Conservation (phyloP, 2,329 filamentous ascomycete species). For the Pezicula carpinea region DNA sequence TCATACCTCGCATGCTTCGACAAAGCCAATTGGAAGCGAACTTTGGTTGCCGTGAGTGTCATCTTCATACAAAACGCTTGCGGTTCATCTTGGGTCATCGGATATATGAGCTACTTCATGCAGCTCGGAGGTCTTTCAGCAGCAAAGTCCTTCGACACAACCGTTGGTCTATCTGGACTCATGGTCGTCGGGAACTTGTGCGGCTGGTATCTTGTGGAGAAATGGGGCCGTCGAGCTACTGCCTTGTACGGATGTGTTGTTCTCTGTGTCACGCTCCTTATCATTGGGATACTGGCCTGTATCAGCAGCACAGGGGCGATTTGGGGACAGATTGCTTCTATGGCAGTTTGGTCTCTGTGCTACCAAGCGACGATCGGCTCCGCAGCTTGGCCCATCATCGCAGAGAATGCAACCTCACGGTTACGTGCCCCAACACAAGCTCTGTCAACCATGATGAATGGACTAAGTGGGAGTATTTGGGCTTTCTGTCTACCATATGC, state of each 20-base stretch:
- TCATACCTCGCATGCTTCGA: slow-evolving; percentile 10
- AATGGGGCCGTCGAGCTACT: slow-evolving; percentile 29
- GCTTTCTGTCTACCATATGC: slow-evolving; percentile 4
- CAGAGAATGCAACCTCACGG: slow-evolving; percentile 38
- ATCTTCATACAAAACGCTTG: slow-evolving; percentile 24
- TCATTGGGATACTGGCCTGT: slow-evolving; percentile 7
- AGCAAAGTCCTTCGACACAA: slow-evolving; percentile 15
- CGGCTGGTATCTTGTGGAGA: slow-evolving; percentile 23
- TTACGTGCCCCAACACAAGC: slow-evolving; percentile 23
- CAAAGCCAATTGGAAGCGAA: slow-evolving; percentile 2
- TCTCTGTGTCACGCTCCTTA: slow-evolving; percentile 1
- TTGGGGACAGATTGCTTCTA: slow-evolving; percentile 8
- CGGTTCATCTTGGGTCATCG: slow-evolving; percentile 25
- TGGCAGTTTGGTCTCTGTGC: slow-evolving; percentile 5
- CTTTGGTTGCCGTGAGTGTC: slow-evolving; percentile 20
- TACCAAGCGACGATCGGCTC: slow-evolving; percentile 22
- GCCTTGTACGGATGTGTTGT: not conserved
- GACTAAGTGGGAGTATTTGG: slow-evolving; percentile 3
- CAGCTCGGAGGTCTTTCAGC: not conserved
- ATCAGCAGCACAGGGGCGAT: not conserved
- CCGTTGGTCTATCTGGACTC: slow-evolving; percentile 19
- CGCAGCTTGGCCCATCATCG: slow-evolving; percentile 35
- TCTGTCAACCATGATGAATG: slow-evolving; percentile 7
- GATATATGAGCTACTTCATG: slow-evolving; percentile 13
- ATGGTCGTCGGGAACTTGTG: slow-evolving; percentile 24